These are phyloP conservation scores for Linanthus parryae DNA, from an alignment of 148 eudicot genomes.

Conservation along the genomic window DNA sequence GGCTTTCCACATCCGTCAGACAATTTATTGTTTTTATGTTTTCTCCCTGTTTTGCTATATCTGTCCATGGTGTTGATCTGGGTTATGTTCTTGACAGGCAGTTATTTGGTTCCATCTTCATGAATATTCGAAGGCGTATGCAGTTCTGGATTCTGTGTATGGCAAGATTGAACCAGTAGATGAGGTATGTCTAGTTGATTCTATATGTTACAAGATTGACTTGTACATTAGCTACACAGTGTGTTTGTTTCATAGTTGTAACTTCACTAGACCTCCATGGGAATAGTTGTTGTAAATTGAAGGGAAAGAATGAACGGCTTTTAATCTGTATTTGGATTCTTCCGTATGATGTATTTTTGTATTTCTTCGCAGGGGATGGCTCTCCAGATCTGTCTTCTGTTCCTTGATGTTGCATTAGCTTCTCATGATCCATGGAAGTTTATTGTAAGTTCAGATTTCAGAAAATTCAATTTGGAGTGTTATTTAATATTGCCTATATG, in stretches of 20 bases:
- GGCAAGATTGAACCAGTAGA: slow-evolving; percentile 81
- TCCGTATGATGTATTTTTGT: slow-evolving; percentile 2
- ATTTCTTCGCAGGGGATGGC: slow-evolving; percentile 57
- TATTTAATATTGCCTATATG: too few relatives aligned
- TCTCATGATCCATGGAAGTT: slow-evolving; percentile 54
- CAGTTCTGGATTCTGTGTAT: slow-evolving; percentile 61
- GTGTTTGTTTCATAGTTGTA: too few relatives aligned
- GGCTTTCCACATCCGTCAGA: too few relatives aligned
- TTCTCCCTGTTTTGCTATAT: not conserved
- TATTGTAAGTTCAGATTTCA: slow-evolving; percentile 42
- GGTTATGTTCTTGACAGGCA: slow-evolving; percentile 41
- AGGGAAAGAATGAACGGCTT: too few relatives aligned
- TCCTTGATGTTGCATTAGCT: slow-evolving; percentile 68
- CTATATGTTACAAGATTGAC: not conserved
- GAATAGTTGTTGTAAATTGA: too few relatives aligned
- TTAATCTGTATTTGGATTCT: not conserved
- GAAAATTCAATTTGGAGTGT: not conserved
- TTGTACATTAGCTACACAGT: too few relatives aligned
- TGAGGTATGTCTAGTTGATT: slow-evolving; percentile 40
- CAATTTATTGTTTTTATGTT: not conserved
- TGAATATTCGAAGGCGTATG: slow-evolving; percentile 58
- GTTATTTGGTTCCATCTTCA: slow-evolving; percentile 69
- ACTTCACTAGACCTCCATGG: too few relatives aligned
- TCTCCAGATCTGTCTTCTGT: slow-evolving; percentile 68
- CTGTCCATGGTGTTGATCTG: slow-evolving; percentile 1